Evolutionary conservation across 805 yeast genomes (phyloP).

Genomic region (Saturnispora gosingensis): DNA sequence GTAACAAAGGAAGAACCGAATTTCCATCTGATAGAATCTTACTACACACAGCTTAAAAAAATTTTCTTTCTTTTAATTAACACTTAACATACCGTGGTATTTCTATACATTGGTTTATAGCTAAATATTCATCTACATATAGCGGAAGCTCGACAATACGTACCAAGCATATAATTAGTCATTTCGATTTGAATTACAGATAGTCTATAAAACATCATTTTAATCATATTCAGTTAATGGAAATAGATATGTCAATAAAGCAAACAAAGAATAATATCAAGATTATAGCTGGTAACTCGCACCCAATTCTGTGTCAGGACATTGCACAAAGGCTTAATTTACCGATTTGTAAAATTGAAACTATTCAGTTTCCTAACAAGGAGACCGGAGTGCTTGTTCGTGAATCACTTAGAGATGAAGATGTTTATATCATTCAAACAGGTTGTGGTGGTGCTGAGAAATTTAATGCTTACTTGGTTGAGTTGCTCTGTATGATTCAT

Average conservation of each 20-base stretch:
- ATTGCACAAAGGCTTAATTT: conserved; percentile 62
- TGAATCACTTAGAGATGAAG: conserved; percentile 86
- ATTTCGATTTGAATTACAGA: neutral
- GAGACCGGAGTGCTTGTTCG: conserved; percentile 86
- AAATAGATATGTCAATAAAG: conserved; percentile 21
- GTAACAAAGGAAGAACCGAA: neutral
- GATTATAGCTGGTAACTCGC: conserved; percentile 60
- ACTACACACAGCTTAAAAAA: neutral
- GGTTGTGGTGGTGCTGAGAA: conserved; percentile 54
- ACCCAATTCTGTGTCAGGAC: conserved; percentile 68
- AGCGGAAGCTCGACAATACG: neutral
- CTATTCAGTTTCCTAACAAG: conserved; percentile 75
- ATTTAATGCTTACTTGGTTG: conserved; percentile 81
- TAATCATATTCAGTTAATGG: neutral
- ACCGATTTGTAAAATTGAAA: conserved; percentile 64
- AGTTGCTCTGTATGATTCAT: conserved; percentile 78
- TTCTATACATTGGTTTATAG: too few species aligned
- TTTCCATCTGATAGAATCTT: neutral
- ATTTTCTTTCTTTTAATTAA: neutral
- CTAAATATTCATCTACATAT: neutral
- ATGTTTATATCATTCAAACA: conserved; percentile 75
- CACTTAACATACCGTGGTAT: neutral
- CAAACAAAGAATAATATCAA: conserved; percentile 38
- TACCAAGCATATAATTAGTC: too few species aligned
- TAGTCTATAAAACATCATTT: neutral